phyloP scores from a whole-genome alignment of 2,329 filamentous ascomycete species.

The Talaromyces sp. region DNA sequence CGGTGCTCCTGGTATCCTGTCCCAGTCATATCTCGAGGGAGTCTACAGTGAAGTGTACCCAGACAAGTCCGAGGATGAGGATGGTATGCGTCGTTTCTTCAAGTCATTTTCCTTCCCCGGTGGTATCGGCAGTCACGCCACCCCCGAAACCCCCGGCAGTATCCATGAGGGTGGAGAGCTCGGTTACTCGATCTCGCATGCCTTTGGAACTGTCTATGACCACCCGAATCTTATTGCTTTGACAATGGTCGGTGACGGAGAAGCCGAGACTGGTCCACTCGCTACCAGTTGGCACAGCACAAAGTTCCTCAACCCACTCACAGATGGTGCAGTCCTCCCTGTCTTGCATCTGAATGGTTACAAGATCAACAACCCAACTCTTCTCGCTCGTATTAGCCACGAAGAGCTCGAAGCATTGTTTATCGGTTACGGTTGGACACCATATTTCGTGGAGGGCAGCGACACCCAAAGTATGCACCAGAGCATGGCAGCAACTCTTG shows the following conservation, averaged over 20 bases:
- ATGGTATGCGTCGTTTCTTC: slow-evolving; percentile 72
- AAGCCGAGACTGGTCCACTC: slow-evolving; percentile 75
- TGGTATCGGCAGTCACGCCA: slow-evolving; percentile 73
- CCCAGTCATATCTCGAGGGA: slow-evolving; percentile 73
- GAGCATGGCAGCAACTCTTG: slow-evolving; percentile 73
- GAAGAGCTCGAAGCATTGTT: slow-evolving; percentile 69
- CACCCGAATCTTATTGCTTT: slow-evolving; percentile 70
- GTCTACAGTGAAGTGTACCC: slow-evolving; percentile 75
- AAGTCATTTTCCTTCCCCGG: slow-evolving; percentile 80
- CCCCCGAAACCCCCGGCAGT: slow-evolving; percentile 72
- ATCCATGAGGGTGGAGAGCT: slow-evolving; percentile 78
- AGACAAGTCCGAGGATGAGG: slow-evolving; percentile 64
- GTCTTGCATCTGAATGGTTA: slow-evolving; percentile 78
- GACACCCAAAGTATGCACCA: slow-evolving; percentile 74
- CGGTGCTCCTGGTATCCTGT: slow-evolving; percentile 71
- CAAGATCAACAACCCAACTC: slow-evolving; percentile 78
- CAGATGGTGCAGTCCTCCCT: slow-evolving; percentile 72
- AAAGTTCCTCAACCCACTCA: slow-evolving; percentile 77
- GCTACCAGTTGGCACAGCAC: slow-evolving; percentile 79
- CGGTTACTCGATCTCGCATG: slow-evolving; percentile 76
- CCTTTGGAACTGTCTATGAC: slow-evolving; percentile 73
- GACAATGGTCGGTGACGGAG: slow-evolving; percentile 76
- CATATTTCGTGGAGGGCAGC: slow-evolving; percentile 75
- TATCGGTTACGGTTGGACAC: slow-evolving; percentile 71
- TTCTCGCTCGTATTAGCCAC: slow-evolving; percentile 70